Conservation (phyloP, 441 rosid genomes). For the Erodium texanum region DNA sequence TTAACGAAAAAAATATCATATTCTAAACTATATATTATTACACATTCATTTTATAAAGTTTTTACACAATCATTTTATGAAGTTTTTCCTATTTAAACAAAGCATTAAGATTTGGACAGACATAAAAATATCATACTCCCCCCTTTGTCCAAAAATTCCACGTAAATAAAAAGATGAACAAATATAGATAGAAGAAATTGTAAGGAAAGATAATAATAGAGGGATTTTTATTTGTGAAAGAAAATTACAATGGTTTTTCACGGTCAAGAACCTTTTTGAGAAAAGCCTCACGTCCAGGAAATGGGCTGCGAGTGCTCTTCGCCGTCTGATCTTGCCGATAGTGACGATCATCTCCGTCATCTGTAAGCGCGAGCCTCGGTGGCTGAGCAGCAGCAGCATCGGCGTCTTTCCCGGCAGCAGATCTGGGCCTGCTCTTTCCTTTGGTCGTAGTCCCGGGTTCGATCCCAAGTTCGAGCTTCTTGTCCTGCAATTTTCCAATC, state of each 20-base stretch:
- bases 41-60: no score
- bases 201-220: neutral
- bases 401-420: neutral
- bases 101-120: no score
- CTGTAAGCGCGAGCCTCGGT: neutral
- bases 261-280: neutral
- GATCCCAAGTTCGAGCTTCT: slow-evolving; percentile 6
- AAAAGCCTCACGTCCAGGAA: neutral
- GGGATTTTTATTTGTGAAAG: neutral
- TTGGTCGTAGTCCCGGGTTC: neutral
- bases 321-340: neutral
- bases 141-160: no score
- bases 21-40: no score
- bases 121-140: no score
- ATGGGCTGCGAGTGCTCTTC: neutral
- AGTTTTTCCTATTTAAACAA: no score
- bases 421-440: neutral
- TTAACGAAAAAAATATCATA: no score
- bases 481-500: slow-evolving; percentile 18
- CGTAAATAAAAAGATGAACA: no score
- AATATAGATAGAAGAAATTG: neutral
- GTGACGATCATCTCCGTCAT: neutral
- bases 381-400: neutral
- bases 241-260: neutral
- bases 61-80: no score